phyloP scores from a whole-genome alignment of 208 protist genomes.

The Crithidia bombi region DNA sequence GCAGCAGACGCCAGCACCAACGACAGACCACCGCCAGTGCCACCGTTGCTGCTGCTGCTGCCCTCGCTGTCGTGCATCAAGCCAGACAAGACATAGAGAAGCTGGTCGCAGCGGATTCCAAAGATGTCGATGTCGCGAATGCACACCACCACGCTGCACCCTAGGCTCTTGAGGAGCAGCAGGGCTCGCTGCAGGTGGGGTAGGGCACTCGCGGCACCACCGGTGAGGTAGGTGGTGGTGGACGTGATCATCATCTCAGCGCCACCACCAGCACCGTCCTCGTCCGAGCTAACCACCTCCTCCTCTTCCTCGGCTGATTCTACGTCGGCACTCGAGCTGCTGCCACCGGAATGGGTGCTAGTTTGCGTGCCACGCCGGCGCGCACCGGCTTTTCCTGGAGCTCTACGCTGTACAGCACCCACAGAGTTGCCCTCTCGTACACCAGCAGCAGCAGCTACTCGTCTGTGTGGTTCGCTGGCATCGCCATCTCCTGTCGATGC shows the following conservation, averaged over 20 bases:
- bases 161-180: slow-evolving; percentile 66
- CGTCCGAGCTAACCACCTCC: not conserved
- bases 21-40: slow-evolving; percentile 66
- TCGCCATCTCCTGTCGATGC: not conserved
- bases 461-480: slow-evolving; percentile 1
- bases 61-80: slow-evolving; percentile 85
- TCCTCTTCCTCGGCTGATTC: slow-evolving; percentile 4
- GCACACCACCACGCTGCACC: slow-evolving; percentile 72
- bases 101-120: slow-evolving; percentile 81
- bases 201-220: slow-evolving; percentile 71
- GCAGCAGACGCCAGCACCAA: slow-evolving; percentile 73
- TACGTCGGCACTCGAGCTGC: too few relatives aligned
- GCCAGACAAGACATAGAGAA: slow-evolving; percentile 84
- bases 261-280: slow-evolving; percentile 29
- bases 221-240: slow-evolving; percentile 59
- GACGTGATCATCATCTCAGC: slow-evolving; percentile 53
- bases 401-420: too few relatives aligned
- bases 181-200: slow-evolving; percentile 76
- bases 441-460: not conserved
- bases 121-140: slow-evolving; percentile 79
- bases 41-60: slow-evolving; percentile 15
- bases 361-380: too few relatives aligned
- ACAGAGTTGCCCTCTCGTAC: too few relatives aligned
- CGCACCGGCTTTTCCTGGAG: too few relatives aligned
- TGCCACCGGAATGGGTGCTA: too few relatives aligned